Percentiles rank a stretch among this genome's conserved stretches.
These are phyloP conservation scores for Apiotrichum domesticum DNA, from an alignment of 1,284 basidiomycete species.

Conservation along the genomic window DNA sequence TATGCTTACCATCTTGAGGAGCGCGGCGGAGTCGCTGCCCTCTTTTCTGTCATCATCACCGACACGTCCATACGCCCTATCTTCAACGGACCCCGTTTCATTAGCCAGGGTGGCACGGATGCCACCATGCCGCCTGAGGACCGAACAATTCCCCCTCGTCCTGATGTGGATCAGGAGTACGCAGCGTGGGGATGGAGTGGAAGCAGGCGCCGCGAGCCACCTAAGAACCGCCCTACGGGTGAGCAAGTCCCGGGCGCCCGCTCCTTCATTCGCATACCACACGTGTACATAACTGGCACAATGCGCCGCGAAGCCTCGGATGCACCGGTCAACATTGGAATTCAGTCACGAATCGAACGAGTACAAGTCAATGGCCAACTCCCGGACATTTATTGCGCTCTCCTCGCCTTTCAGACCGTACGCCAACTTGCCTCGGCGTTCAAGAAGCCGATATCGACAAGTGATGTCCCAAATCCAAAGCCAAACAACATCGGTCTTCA, in stretches of 20 bases:
- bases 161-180: conserved; percentile 16
- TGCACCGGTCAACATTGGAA: conserved; percentile 17
- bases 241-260: conserved; percentile 5
- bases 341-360: conserved; percentile 28
- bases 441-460: background rate
- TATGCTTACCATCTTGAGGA: conserved; percentile 49
- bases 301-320: conserved; percentile 16
- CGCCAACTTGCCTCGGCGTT: conserved; percentile 5
- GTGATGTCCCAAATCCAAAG: background rate
- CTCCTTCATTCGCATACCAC: conserved; percentile 40
- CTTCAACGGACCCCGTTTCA: conserved; percentile 36
- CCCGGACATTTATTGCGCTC: conserved; percentile 64
- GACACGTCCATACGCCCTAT: conserved; percentile 37
- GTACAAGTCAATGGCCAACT: conserved; percentile 55
- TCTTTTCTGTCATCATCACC: conserved; percentile 29
- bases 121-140: conserved; percentile 6
- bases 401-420: conserved; percentile 58
- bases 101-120: conserved; percentile 20
- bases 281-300: conserved; percentile 28
- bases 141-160: background rate
- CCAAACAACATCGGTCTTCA: conserved; percentile 26
- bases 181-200: conserved; percentile 35
- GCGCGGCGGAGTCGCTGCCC: conserved; percentile 37
- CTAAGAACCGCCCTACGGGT: background rate
- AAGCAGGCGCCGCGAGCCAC: background rate